A percentile compares a stretch with the other conserved stretches of the same genome.
Conservation (phyloP, 129 eudicot genomes). For the Flaveria bidentis region DNA sequence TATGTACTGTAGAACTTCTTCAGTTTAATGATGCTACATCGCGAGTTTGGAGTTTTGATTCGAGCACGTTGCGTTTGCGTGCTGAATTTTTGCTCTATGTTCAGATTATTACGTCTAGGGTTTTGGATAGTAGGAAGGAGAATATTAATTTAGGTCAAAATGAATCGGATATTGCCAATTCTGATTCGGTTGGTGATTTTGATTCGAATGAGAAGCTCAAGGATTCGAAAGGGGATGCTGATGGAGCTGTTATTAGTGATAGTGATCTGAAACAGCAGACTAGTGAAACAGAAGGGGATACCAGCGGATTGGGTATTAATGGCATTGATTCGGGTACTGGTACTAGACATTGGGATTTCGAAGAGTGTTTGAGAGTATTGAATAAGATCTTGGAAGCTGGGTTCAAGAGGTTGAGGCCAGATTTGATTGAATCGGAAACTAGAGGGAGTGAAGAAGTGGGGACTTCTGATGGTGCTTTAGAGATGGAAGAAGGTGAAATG, state of each 20-base stretch:
- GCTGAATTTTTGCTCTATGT: slow-evolving; percentile 72
- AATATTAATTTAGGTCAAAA: slow-evolving; percentile 29
- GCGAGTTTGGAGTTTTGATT: slow-evolving; percentile 59
- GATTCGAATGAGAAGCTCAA: background rate
- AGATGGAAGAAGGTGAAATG: slow-evolving; percentile 58
- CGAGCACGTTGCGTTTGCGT: slow-evolving; percentile 48
- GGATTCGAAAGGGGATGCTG: background rate
- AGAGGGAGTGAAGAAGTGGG: slow-evolving; percentile 38
- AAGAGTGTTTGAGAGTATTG: slow-evolving; percentile 47
- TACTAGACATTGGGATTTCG: slow-evolving; percentile 20
- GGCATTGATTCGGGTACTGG: slow-evolving; percentile 8
- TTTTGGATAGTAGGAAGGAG: slow-evolving; percentile 31
- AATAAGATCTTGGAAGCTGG: slow-evolving; percentile 62
- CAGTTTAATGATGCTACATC: slow-evolving; percentile 60
- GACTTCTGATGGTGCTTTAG: slow-evolving; percentile 28
- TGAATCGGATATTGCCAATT: slow-evolving; percentile 26
- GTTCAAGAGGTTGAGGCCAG: slow-evolving; percentile 63
- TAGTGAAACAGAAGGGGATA: slow-evolving; percentile 19
- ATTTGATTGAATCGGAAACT: slow-evolving; percentile 49
- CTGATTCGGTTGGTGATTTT: slow-evolving; percentile 16
- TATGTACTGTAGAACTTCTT: slow-evolving; percentile 70
- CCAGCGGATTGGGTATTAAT: background rate
- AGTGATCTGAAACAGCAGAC: slow-evolving; percentile 17
- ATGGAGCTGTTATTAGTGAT: slow-evolving; percentile 3
- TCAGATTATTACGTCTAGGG: slow-evolving; percentile 55